These are phyloP conservation scores for Mollisia scopiformis DNA, from an alignment of 2,329 filamentous ascomycete species.

Conservation along the genomic window DNA sequence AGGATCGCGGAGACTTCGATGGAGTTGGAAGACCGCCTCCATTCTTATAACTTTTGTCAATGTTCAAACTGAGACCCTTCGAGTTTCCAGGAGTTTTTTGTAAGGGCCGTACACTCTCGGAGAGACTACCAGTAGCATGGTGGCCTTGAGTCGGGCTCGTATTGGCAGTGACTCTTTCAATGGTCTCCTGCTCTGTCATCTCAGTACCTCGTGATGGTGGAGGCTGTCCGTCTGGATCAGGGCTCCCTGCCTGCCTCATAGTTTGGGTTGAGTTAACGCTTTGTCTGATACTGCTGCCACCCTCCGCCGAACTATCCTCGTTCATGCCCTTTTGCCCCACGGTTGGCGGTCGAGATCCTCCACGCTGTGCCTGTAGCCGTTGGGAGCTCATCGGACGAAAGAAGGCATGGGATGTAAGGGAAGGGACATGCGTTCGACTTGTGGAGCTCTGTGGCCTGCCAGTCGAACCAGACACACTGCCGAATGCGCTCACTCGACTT, in stretches of 20 bases:
- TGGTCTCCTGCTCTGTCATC: conserved; percentile 73
- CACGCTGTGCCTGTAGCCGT: conserved; percentile 86
- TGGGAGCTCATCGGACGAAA: conserved; percentile 97
- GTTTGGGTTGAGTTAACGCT: conserved; percentile 57
- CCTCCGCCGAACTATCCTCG: conserved; percentile 47
- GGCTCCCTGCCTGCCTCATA: conserved; percentile 30
- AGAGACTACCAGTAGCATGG: conserved; percentile 61
- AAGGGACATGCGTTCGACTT: conserved; percentile 86
- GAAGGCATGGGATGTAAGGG: conserved; percentile 86
- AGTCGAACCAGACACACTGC: conserved; percentile 43
- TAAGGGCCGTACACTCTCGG: conserved; percentile 80
- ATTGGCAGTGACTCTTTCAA: conserved; percentile 73
- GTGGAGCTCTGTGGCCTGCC: conserved; percentile 67
- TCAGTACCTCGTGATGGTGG: conserved; percentile 81
- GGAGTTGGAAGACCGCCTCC: conserved; percentile 59
- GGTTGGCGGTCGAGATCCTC: conserved; percentile 51
- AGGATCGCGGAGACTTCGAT: conserved; percentile 74
- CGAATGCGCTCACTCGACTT: conserved; percentile 23
- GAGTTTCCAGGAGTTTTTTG: conserved; percentile 37
- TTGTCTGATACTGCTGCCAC: conserved; percentile 52
- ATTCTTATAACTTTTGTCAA: conserved; percentile 61
- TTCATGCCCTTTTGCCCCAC: conserved; percentile 37
- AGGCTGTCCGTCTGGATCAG: conserved; percentile 55
- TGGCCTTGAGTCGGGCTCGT: conserved; percentile 71
- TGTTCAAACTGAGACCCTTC: conserved; percentile 56